Percentiles rank a stretch among this genome's conserved stretches.
These are phyloP conservation scores for Drechslerella coelobrocha DNA, from an alignment of 2,329 filamentous ascomycete genomes.

Conservation along the genomic window DNA sequence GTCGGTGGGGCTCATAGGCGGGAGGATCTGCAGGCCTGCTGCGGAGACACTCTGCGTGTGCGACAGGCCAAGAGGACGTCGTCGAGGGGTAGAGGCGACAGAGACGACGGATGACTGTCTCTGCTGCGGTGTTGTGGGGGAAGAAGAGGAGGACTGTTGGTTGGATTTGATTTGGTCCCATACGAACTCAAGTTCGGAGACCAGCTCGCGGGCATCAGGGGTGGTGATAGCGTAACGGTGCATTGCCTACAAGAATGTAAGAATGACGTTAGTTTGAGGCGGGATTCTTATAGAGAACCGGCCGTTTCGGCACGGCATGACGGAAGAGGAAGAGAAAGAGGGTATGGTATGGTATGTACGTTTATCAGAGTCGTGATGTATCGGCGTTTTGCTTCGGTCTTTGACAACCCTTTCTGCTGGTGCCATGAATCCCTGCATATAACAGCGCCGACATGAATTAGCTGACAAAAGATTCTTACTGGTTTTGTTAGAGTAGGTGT, in stretches of 20 bases:
- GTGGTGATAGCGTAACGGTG: slow-evolving; percentile 89
- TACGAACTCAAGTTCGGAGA: slow-evolving; percentile 95
- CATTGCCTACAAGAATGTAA: slow-evolving; percentile 70
- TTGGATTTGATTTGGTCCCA: slow-evolving; percentile 98
- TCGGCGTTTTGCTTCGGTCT: slow-evolving; percentile 89
- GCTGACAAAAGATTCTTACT: background rate
- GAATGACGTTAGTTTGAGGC: background rate
- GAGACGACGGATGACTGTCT: slow-evolving; percentile 51
- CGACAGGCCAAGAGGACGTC: slow-evolving; percentile 22
- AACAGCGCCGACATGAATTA: slow-evolving; percentile 9
- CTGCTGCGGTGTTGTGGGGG: slow-evolving; percentile 54
- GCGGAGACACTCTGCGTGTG: slow-evolving; percentile 36
- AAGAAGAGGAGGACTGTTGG: slow-evolving; percentile 68
- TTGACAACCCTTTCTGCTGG: slow-evolving; percentile 78
- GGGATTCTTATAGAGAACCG: slow-evolving; percentile 13
- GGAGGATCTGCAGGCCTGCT: slow-evolving; percentile 34
- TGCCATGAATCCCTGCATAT: slow-evolving; percentile 83
- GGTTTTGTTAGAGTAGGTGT: background rate
- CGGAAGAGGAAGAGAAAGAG: slow-evolving; percentile 6
- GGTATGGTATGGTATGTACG: slow-evolving; percentile 42
- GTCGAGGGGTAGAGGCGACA: slow-evolving; percentile 28
- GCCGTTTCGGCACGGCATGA: slow-evolving; percentile 8
- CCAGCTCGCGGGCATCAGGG: slow-evolving; percentile 81
- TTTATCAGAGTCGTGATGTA: slow-evolving; percentile 95
- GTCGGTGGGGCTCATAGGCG: slow-evolving; percentile 46